Conservation (phyloP, 2,329 filamentous ascomycete genomes). For the Xylaria sp. region DNA sequence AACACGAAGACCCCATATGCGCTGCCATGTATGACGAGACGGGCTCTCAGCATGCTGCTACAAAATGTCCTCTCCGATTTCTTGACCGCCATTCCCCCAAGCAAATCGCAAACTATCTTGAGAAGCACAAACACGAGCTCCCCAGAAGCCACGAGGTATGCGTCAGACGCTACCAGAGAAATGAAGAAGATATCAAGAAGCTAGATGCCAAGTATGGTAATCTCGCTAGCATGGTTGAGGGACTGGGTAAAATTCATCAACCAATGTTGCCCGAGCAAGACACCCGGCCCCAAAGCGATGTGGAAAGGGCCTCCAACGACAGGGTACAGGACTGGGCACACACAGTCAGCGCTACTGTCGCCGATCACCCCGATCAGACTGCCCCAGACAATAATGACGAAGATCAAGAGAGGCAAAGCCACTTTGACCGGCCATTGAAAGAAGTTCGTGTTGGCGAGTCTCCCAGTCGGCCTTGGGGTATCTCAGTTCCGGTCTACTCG, state of each 20-base stretch:
- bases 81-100: constrained; percentile 92
- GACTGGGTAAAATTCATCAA: constrained; percentile 86
- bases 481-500: constrained; percentile 52
- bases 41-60: constrained; percentile 61
- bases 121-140: constrained; percentile 94
- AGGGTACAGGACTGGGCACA: constrained; percentile 90
- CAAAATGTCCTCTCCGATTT: constrained; percentile 91
- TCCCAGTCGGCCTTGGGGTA: constrained; percentile 75
- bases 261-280: constrained; percentile 78
- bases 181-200: constrained; percentile 84
- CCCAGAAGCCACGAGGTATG: constrained; percentile 94
- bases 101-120: constrained; percentile 92
- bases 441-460: constrained; percentile 95
- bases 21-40: constrained; percentile 72
- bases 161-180: constrained; percentile 87
- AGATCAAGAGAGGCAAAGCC: constrained; percentile 72
- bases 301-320: constrained; percentile 69
- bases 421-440: constrained; percentile 86
- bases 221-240: constrained; percentile 93
- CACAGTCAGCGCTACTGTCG: constrained; percentile 67
- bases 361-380: constrained; percentile 53
- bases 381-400: constrained; percentile 56
- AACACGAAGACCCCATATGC: constrained; percentile 71
- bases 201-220: constrained; percentile 95
- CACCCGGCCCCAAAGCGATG: constrained; percentile 55